phyloP scores from a whole-genome alignment of 768 basidiomycete species.

The Galerina sulciceps region DNA sequence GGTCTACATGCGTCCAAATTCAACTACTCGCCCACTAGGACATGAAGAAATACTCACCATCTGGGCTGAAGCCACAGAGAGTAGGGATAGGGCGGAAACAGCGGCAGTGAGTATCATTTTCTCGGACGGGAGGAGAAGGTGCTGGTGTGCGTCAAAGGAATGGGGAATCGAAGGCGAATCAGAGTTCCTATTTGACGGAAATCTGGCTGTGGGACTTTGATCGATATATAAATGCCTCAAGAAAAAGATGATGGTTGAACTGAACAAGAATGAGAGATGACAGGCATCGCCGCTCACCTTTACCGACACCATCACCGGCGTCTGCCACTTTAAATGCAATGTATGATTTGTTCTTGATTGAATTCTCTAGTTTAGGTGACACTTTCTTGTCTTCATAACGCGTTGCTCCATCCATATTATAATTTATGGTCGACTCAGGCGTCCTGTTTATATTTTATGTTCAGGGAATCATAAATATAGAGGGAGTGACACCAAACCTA shows the following conservation, averaged over 20 bases:
- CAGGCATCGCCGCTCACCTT: too few relatives aligned
- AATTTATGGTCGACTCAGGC: neutral
- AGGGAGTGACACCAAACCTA: neutral
- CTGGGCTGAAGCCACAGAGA: conserved; percentile 26
- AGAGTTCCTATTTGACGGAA: conserved; percentile 10
- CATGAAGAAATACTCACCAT: neutral
- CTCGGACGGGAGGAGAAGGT: neutral
- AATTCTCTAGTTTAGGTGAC: neutral
- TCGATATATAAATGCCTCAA: too few relatives aligned
- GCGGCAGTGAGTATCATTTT: conserved; percentile 17
- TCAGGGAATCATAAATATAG: neutral
- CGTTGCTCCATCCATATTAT: neutral
- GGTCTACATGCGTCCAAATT: conserved; percentile 13
- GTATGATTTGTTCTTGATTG: neutral
- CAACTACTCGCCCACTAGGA: neutral
- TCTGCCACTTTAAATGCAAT: neutral
- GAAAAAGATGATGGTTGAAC: too few relatives aligned
- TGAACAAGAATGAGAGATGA: too few relatives aligned
- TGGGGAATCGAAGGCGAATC: neutral
- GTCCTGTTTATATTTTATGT: neutral
- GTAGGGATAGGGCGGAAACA: conserved; percentile 6
- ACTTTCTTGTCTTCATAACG: neutral
- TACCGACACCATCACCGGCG: neutral
- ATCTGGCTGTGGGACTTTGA: neutral
- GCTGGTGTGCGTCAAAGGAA: neutral